Percentiles rank a stretch among this genome's conserved stretches.
These are phyloP conservation scores for Hypoxylon trugodes DNA, from an alignment of 495 filamentous ascomycete genomes.

Conservation along the genomic window DNA sequence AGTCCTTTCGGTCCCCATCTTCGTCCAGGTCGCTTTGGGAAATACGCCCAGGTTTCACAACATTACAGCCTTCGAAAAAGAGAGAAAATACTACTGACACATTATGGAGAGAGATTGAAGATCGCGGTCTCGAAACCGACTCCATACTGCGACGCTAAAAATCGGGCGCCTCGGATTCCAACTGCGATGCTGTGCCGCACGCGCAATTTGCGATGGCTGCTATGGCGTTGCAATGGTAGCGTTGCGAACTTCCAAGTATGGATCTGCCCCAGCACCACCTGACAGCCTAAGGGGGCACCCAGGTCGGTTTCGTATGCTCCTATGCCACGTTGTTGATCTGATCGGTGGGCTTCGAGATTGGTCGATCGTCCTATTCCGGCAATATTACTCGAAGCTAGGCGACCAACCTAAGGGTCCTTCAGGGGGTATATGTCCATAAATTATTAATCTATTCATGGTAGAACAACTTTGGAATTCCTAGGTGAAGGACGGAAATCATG, in stretches of 20 bases:
- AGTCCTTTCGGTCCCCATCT: background rate
- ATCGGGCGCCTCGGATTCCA: slow-evolving; percentile 9
- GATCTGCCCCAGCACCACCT: slow-evolving; percentile 1
- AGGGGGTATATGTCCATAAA: too few species aligned
- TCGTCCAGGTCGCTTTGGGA: background rate
- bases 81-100: too few species aligned
- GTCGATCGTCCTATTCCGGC: slow-evolving; percentile 15
- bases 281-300: slow-evolving; percentile 1
- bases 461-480: too few species aligned
- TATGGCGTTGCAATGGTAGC: background rate
- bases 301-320: slow-evolving; percentile 34
- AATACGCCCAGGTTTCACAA: slow-evolving; percentile 25
- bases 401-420: background rate
- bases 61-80: slow-evolving; percentile 3
- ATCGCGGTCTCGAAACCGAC: slow-evolving; percentile 34
- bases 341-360: slow-evolving; percentile 30
- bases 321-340: slow-evolving; percentile 32
- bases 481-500: too few species aligned
- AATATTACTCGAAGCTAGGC: slow-evolving; percentile 27
- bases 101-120: slow-evolving; percentile 29
- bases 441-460: too few species aligned
- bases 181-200: slow-evolving; percentile 36
- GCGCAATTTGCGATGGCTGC: slow-evolving; percentile 25
- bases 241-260: slow-evolving; percentile 13
- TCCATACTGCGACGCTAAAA: slow-evolving; percentile 37